Percentiles rank a stretch among this genome's conserved stretches.
Conservation (phyloP, 768 basidiomycete genomes). For the Lactarius sp. region DNA sequence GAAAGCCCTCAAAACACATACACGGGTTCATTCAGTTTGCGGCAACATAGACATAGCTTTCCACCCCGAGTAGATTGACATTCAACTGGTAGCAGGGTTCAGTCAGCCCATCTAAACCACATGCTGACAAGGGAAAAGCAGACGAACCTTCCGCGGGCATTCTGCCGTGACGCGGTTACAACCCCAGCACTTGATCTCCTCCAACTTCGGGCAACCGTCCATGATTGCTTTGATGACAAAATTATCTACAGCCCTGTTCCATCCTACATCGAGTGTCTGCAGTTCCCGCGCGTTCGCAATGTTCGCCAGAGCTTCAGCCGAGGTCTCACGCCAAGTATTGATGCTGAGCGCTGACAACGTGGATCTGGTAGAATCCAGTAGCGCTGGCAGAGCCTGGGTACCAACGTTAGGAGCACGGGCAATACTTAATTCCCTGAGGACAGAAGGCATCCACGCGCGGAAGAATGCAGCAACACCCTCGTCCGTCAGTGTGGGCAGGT, state of each 20-base stretch:
- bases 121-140: not conserved
- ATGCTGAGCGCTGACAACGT: conserved; percentile 59
- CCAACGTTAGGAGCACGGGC: conserved; percentile 20
- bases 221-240: conserved; percentile 71
- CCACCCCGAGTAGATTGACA: conserved; percentile 30
- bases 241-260: conserved; percentile 80
- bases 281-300: conserved; percentile 39
- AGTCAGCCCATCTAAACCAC: not conserved
- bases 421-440: conserved; percentile 35
- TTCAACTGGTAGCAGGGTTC: conserved; percentile 2
- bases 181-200: conserved; percentile 50
- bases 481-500: conserved; percentile 62
- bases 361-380: conserved; percentile 62
- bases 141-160: conserved; percentile 46
- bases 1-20: too few species aligned
- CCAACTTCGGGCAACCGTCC: conserved; percentile 39
- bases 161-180: conserved; percentile 45
- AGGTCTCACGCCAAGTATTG: conserved; percentile 69
- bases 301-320: conserved; percentile 43
- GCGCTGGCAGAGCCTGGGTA: conserved; percentile 35
- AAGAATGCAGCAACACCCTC: conserved; percentile 69
- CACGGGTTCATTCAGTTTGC: not conserved
- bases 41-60: conserved; percentile 19
- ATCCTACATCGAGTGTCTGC: conserved; percentile 70
- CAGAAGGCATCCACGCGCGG: conserved; percentile 39